These are phyloP conservation scores for Linum usitatissimum DNA, from an alignment of 345 rosid species.

Conservation along the genomic window DNA sequence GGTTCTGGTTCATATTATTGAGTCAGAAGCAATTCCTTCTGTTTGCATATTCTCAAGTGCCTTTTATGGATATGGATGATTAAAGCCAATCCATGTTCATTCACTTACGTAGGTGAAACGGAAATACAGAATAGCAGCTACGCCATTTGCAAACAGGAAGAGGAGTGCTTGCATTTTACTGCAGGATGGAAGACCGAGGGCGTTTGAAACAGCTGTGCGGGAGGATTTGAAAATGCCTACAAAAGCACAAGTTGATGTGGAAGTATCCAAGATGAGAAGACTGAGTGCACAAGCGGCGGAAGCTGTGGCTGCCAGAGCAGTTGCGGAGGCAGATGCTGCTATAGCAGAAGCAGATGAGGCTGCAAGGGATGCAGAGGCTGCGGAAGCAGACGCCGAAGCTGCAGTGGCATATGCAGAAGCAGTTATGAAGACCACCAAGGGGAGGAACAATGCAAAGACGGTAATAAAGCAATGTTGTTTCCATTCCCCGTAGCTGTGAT, in stretches of 20 bases:
- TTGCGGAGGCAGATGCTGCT: slow-evolving; percentile 88
- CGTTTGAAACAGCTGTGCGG: slow-evolving; percentile 40
- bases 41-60: too few relatives aligned
- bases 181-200: slow-evolving; percentile 36
- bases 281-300: slow-evolving; percentile 84
- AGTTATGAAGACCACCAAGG: slow-evolving; percentile 61
- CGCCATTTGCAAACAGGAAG: slow-evolving; percentile 41
- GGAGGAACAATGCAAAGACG: slow-evolving; percentile 32
- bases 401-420: slow-evolving; percentile 91
- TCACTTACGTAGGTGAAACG: slow-evolving; percentile 61
- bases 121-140: slow-evolving; percentile 66
- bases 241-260: slow-evolving; percentile 66
- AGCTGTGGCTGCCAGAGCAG: slow-evolving; percentile 78
- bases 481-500: too few relatives aligned
- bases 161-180: slow-evolving; percentile 27
- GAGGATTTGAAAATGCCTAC: slow-evolving; percentile 43
- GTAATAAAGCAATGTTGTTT: slow-evolving; percentile 7
- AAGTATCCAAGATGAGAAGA: slow-evolving; percentile 67
- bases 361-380: slow-evolving; percentile 84
- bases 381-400: slow-evolving; percentile 91
- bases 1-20: background rate
- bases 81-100: background rate
- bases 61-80: background rate
- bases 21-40: background rate
- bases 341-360: slow-evolving; percentile 93